Evolutionary conservation across 1,284 basidiomycete genomes (phyloP).

Genomic region (Sphaerobolus stellatus): DNA sequence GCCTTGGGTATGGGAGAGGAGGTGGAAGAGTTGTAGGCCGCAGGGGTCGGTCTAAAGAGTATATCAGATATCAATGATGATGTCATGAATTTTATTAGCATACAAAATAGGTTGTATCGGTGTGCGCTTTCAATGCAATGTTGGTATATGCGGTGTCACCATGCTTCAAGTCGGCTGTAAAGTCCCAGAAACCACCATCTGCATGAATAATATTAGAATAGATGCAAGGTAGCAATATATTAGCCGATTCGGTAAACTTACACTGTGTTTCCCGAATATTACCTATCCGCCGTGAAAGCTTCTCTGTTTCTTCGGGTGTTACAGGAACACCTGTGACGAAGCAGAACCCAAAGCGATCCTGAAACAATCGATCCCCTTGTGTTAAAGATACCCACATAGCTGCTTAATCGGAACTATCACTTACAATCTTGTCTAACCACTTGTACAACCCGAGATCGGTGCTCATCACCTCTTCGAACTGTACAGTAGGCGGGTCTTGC

Average conservation of each 20-base stretch:
- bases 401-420: too few species aligned
- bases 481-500: conserved; percentile 72
- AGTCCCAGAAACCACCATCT: conserved; percentile 97
- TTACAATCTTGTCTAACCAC: conserved; percentile 82
- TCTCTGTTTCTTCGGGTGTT: conserved; percentile 83
- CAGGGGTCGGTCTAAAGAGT: conserved; percentile 79
- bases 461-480: conserved; percentile 75
- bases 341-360: conserved; percentile 89
- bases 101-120: conserved; percentile 93
- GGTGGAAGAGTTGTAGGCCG: conserved; percentile 93
- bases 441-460: conserved; percentile 71
- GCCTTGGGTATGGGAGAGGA: conserved; percentile 83
- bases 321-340: conserved; percentile 82
- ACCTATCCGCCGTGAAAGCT: conserved; percentile 73
- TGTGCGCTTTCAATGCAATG: conserved; percentile 86
- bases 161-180: conserved; percentile 88
- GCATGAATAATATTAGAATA: conserved; percentile 10
- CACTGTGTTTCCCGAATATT: conserved; percentile 96
- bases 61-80: conserved; percentile 10
- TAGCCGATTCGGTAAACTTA: too few species aligned
- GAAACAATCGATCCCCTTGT: conserved; percentile 1
- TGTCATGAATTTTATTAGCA: conserved; percentile 25
- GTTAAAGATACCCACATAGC: not conserved
- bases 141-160: conserved; percentile 85
- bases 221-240: conserved; percentile 8